A percentile compares a stretch with the other conserved stretches of the same genome.
phyloP scores from a whole-genome alignment of 352 stramenopile species.

The Phytophthora nicotianae region DNA sequence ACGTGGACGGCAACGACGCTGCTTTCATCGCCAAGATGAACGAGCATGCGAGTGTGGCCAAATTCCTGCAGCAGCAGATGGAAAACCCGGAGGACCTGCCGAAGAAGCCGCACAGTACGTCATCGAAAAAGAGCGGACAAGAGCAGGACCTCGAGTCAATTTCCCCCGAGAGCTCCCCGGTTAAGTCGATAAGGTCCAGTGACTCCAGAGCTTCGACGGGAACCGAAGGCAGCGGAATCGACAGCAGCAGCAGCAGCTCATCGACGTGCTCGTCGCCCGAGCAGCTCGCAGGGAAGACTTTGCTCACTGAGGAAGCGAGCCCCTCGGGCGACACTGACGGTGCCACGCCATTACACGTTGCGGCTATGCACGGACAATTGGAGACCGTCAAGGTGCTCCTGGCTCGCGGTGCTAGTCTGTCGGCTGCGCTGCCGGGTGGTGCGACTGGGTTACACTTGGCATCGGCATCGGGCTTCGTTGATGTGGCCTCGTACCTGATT shows the following conservation, averaged over 20 bases:
- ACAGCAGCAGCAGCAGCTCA: conserved; percentile 33
- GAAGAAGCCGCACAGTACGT: conserved; percentile 23
- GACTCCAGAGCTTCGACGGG: conserved; percentile 29
- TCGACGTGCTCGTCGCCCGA: conserved; percentile 39
- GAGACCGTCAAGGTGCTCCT: conserved; percentile 60
- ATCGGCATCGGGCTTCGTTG: conserved; percentile 47
- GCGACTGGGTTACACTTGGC: conserved; percentile 59
- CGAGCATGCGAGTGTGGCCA: conserved; percentile 45
- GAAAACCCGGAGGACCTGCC: conserved; percentile 20
- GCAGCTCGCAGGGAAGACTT: conserved; percentile 26
- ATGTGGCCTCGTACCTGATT: conserved; percentile 50
- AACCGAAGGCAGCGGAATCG: conserved; percentile 23
- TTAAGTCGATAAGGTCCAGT: conserved; percentile 32
- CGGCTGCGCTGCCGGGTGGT: conserved; percentile 47
- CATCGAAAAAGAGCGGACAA: conserved; percentile 32
- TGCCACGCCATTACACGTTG: conserved; percentile 61
- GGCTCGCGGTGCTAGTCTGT: conserved; percentile 45
- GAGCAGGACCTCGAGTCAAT: conserved; percentile 22
- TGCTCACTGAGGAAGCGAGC: conserved; percentile 27
- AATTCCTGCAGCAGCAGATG: conserved; percentile 45
- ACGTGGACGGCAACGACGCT: conserved; percentile 59
- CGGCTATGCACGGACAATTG: conserved; percentile 62
- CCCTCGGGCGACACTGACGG: conserved; percentile 40
- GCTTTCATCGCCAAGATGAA: conserved; percentile 60
- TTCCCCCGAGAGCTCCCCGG: conserved; percentile 22